A percentile compares a stretch with the other conserved stretches of the same genome.
Evolutionary conservation across 768 basidiomycete species (phyloP).

Genomic region (Rubroboletus satanas): DNA sequence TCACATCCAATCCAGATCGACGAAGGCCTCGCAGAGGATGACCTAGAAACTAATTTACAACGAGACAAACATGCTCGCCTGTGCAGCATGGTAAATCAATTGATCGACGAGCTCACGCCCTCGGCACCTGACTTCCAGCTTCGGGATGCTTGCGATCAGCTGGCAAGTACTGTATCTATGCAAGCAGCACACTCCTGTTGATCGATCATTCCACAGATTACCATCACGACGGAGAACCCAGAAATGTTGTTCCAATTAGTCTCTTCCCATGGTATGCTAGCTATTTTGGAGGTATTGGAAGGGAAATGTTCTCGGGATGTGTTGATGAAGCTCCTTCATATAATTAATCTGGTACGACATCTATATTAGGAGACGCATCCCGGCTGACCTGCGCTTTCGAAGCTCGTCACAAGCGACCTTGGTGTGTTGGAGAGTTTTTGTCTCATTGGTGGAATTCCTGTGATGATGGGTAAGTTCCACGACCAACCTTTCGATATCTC

Average conservation of each 20-base stretch:
- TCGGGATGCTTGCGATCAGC: conserved; percentile 79
- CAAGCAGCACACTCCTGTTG: neutral
- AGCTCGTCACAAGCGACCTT: conserved; percentile 70
- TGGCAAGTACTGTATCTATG: conserved; percentile 48
- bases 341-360: conserved; percentile 73
- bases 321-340: conserved; percentile 77
- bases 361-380: neutral
- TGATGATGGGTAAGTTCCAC: conserved; percentile 73
- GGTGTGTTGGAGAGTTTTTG: conserved; percentile 94
- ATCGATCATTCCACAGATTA: conserved; percentile 47
- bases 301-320: conserved; percentile 83
- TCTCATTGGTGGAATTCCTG: conserved; percentile 90
- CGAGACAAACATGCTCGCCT: conserved; percentile 92
- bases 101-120: conserved; percentile 84
- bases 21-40: conserved; percentile 88
- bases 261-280: conserved; percentile 91
- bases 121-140: conserved; percentile 80
- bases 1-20: conserved; percentile 57
- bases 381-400: neutral
- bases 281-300: conserved; percentile 90
- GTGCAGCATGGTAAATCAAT: conserved; percentile 72
- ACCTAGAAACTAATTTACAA: conserved; percentile 86
- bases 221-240: conserved; percentile 70
- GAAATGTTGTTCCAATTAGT: conserved; percentile 89
- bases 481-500: neutral